Base-by-base conservation (phyloP, 2,329 filamentous ascomycete genomes). In the Fusarium keratoplasticum region DNA sequence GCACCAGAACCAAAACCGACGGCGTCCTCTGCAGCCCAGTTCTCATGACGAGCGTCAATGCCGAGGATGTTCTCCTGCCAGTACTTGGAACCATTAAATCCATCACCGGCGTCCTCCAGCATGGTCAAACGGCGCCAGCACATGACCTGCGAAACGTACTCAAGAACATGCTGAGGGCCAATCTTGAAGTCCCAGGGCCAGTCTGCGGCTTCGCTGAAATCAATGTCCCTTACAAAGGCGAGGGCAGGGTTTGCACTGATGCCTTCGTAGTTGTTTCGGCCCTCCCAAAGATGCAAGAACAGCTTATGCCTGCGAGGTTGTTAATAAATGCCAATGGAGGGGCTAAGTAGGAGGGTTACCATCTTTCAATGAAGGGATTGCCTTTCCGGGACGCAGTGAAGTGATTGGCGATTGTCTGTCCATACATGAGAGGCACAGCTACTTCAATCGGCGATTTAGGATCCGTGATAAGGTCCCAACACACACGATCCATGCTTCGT, bases 101-200 rank as follows among this genome's bases (percentile, higher is more conserved):
- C 78, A 36, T 76, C 76, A 20, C 71, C 70, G 1, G 66, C 42
- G 22, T 79, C 74, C 20, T 80, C 70, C 3, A 81, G 66, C 67
- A 75, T 74, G 52, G 64, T 67, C 33, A 81, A 44, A 4, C 78
- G 75, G 8, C 75, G 64, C 83, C 83, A 86, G 14, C 80, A 79
- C 5, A 84, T 68, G 33, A 84, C 80, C 47, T 85, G 84, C 2
- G 77, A 75, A 9, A 83, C 79, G 57, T 86, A 86, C 16, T 84
- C 83, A 31, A 83, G 63, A 0, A 83, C 64, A 0, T 77, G 79
- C 2, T 75, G 68, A 2, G 80, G 78, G 3, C 79, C 77, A 36
- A 72, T 65, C 50, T 72, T 73, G 47, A 71, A 64, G 10, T 80
- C 81, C 74, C 79, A 84, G 18, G 81, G 79, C 79, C 78, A 82